Percentiles rank a stretch among this genome's conserved stretches.
Conservation (phyloP, 768 basidiomycete genomes). For the Leucocoprinus leucothites region DNA sequence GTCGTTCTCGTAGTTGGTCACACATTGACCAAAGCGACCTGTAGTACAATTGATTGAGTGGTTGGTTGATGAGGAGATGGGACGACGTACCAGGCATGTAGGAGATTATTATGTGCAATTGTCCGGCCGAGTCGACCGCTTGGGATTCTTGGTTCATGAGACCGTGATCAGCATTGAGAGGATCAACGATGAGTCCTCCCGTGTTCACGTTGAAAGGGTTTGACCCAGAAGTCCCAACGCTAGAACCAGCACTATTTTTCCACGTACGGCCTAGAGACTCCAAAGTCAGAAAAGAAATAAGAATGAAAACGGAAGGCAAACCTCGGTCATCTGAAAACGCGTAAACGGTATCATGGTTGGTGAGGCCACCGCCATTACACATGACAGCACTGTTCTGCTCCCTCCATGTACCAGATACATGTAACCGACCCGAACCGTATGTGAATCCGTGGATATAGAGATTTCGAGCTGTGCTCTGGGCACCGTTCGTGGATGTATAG, state of each 20-base stretch:
- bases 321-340: slow-evolving; percentile 46
- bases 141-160: slow-evolving; percentile 54
- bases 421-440: slow-evolving; percentile 31
- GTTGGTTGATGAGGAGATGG: neutral
- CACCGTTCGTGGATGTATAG: slow-evolving; percentile 40
- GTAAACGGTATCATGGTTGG: slow-evolving; percentile 47
- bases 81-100: slow-evolving; percentile 38
- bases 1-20: slow-evolving; percentile 36
- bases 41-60: neutral
- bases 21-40: slow-evolving; percentile 47
- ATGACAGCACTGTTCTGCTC: slow-evolving; percentile 40
- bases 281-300: neutral
- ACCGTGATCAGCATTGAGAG: slow-evolving; percentile 43
- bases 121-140: slow-evolving; percentile 40
- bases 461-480: slow-evolving; percentile 37
- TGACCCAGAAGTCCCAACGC: slow-evolving; percentile 37
- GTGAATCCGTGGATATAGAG: slow-evolving; percentile 49
- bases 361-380: slow-evolving; percentile 40
- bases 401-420: slow-evolving; percentile 48
- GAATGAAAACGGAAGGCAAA: slow-evolving; percentile 12
- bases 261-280: slow-evolving; percentile 37
- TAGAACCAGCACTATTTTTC: slow-evolving; percentile 38
- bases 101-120: slow-evolving; percentile 45
- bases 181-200: slow-evolving; percentile 39
- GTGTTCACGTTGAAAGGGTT: slow-evolving; percentile 41